These are phyloP conservation scores for Diplotaxis tenuifolia DNA, from an alignment of 345 rosid genomes.

Conservation along the genomic window DNA sequence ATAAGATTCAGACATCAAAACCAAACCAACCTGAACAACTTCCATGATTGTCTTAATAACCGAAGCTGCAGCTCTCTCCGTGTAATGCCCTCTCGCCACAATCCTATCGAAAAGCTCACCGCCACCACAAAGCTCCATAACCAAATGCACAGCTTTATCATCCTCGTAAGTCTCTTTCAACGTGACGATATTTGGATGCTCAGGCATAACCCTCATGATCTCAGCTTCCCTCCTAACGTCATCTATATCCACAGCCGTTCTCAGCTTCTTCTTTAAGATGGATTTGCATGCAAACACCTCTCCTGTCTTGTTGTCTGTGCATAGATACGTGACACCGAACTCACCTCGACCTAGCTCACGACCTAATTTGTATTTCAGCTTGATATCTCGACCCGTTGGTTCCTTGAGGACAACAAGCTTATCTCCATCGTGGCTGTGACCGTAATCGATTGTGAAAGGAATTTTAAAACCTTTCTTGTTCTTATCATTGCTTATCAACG, in stretches of 20 bases:
- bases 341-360: slow-evolving; percentile 5
- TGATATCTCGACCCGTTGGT: slow-evolving; percentile 2
- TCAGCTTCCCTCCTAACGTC: slow-evolving; percentile 1
- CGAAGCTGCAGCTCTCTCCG: slow-evolving; percentile 2
- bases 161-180: not conserved
- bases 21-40: not conserved
- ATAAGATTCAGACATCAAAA: slow-evolving; percentile 34
- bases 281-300: not conserved
- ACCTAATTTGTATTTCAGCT: not conserved
- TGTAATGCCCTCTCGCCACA: slow-evolving; percentile 3
- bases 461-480: slow-evolving; percentile 35
- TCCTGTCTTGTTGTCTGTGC: slow-evolving; percentile 3
- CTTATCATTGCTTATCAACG: not conserved
- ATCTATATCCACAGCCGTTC: not conserved
- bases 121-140: slow-evolving; percentile 6
- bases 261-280: slow-evolving; percentile 5
- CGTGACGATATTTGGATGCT: slow-evolving; percentile 1
- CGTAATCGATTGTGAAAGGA: not conserved
- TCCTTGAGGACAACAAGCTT: slow-evolving; percentile 35
- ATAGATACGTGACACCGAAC: slow-evolving; percentile 2
- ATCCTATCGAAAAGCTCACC: slow-evolving; percentile 2
- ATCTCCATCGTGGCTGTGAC: not conserved
- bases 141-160: slow-evolving; percentile 1
- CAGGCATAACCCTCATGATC: not conserved
- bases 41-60: slow-evolving; percentile 1